Conservation (phyloP, 768 basidiomycete genomes). For the Leccinum aurantiacum region DNA sequence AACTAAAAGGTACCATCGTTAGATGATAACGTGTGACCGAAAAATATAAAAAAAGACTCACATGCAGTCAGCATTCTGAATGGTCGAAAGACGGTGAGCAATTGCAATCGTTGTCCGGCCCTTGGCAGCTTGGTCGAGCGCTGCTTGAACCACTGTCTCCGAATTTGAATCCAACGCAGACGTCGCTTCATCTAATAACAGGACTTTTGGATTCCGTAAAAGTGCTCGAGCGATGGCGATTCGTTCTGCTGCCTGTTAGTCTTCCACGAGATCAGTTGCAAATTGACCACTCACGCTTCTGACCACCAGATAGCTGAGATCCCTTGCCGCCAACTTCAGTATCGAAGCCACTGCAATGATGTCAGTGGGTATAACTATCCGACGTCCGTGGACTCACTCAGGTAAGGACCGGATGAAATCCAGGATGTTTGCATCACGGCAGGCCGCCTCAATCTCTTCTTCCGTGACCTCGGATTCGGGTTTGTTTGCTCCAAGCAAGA, state of each 20-base stretch:
- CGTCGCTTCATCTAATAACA: slow-evolving; percentile 87
- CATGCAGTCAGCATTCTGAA: slow-evolving; percentile 91
- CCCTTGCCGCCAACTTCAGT: slow-evolving; percentile 92
- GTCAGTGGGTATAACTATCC: slow-evolving; percentile 8
- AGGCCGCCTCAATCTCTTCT: slow-evolving; percentile 82
- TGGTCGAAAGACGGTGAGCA: slow-evolving; percentile 90
- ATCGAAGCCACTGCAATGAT: slow-evolving; percentile 69
- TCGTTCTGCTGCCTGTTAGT: slow-evolving; percentile 40
- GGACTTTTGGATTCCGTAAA: slow-evolving; percentile 86
- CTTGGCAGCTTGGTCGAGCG: slow-evolving; percentile 88
- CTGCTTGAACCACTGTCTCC: slow-evolving; percentile 93
- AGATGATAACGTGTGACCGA: neutral
- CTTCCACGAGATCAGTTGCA: neutral
- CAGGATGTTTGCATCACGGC: slow-evolving; percentile 87
- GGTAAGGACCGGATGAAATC: slow-evolving; percentile 88
- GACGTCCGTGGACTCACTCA: slow-evolving; percentile 47
- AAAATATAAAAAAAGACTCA: slow-evolving; percentile 36
- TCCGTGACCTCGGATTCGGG: slow-evolving; percentile 77
- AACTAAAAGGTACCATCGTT: slow-evolving; percentile 42
- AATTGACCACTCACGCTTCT: slow-evolving; percentile 58
- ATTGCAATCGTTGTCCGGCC: slow-evolving; percentile 95
- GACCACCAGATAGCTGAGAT: slow-evolving; percentile 84
- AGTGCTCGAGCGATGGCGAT: slow-evolving; percentile 89
- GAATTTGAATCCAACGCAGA: slow-evolving; percentile 89
- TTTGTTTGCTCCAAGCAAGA: slow-evolving; percentile 81